A percentile compares a stretch with the other conserved stretches of the same genome.
phyloP scores from a whole-genome alignment of 192 early-diverging fungal genomes.

The Endogone sp. region DNA sequence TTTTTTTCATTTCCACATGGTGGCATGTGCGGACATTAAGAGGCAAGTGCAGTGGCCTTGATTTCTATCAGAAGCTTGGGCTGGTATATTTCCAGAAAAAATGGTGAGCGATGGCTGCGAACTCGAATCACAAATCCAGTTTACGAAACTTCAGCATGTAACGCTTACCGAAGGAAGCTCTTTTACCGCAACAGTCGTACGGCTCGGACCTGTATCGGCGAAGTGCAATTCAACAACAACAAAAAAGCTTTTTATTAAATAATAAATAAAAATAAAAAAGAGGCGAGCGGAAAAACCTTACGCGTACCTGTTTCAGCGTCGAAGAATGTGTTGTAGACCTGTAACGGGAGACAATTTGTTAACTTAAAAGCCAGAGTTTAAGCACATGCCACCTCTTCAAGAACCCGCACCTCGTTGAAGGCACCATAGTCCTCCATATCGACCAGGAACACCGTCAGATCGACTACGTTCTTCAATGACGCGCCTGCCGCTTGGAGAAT shows the following conservation, averaged over 20 bases:
- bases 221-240: no score
- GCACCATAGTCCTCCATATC: slow-evolving; percentile 64
- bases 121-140: background rate
- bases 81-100: slow-evolving; percentile 13
- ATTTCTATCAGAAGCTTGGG: slow-evolving; percentile 64
- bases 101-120: background rate
- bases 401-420: slow-evolving; percentile 50
- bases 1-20: background rate
- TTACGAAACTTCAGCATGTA: background rate
- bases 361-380: background rate
- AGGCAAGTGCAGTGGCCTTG: slow-evolving; percentile 50
- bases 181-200: slow-evolving; percentile 64
- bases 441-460: slow-evolving; percentile 70
- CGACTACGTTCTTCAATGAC: slow-evolving; percentile 53
- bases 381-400: no score
- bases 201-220: slow-evolving; percentile 27
- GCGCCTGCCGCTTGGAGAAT: slow-evolving; percentile 54
- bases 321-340: slow-evolving; percentile 67
- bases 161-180: slow-evolving; percentile 49
- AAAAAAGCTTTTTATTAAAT: no score
- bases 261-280: no score
- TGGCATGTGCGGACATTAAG: no score
- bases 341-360: background rate
- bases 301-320: slow-evolving; percentile 45
- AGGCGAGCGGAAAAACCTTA: no score